A percentile compares a stretch with the other conserved stretches of the same genome.
Conservation (phyloP, 2,329 filamentous ascomycete species). For the Aspergillus fumigatiaffinis region DNA sequence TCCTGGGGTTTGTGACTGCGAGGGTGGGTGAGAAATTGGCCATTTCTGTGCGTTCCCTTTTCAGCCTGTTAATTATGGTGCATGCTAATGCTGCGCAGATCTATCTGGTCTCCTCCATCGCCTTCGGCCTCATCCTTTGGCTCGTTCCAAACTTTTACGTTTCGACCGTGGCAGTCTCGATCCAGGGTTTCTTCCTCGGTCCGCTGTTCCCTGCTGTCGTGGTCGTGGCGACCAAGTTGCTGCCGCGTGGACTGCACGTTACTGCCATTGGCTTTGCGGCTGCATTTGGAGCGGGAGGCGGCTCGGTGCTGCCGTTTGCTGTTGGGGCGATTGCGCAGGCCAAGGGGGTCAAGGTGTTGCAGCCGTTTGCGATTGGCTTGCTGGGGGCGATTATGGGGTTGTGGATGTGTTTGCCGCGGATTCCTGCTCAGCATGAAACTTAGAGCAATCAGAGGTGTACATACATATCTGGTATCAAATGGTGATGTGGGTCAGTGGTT, state of each 20-base stretch:
- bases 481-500: background rate
- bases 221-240: slow-evolving; percentile 67
- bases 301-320: slow-evolving; percentile 44
- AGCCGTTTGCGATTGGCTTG: slow-evolving; percentile 50
- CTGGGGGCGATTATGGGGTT: slow-evolving; percentile 48
- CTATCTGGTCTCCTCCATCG: slow-evolving; percentile 65
- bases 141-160: slow-evolving; percentile 73
- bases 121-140: slow-evolving; percentile 72
- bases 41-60: slow-evolving; percentile 38
- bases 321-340: slow-evolving; percentile 50
- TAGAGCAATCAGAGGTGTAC: no score
- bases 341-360: slow-evolving; percentile 56
- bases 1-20: slow-evolving; percentile 73
- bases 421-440: slow-evolving; percentile 4
- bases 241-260: slow-evolving; percentile 71
- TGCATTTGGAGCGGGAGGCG: slow-evolving; percentile 71
- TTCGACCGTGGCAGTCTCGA: slow-evolving; percentile 65
- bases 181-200: slow-evolving; percentile 76
- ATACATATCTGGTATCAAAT: background rate
- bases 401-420: slow-evolving; percentile 43
- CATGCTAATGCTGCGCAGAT: slow-evolving; percentile 10
- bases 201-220: slow-evolving; percentile 74
- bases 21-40: slow-evolving; percentile 63
- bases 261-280: slow-evolving; percentile 77
- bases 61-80: no score